phyloP scores from a whole-genome alignment of 345 rosid genomes.

The Eutrema heterophyllum region DNA sequence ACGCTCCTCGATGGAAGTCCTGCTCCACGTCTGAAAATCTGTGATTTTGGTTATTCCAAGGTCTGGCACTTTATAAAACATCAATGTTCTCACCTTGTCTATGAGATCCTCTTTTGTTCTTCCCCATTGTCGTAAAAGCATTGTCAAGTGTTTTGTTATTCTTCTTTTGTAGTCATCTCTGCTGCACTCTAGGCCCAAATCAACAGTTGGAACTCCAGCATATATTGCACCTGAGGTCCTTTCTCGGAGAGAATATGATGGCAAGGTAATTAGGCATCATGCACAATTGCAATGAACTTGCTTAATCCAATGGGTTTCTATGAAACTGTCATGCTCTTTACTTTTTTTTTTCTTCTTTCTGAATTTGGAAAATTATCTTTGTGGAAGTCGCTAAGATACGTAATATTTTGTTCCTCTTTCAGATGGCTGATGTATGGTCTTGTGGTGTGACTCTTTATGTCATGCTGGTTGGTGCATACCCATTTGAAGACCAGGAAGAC shows the following conservation, averaged over 20 bases:
- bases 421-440: constrained; percentile 96
- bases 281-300: not conserved
- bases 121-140: not conserved
- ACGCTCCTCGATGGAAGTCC: constrained; percentile 67
- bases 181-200: constrained; percentile 80
- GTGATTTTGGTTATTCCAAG: constrained; percentile 83
- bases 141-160: not conserved
- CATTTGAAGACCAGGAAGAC: constrained; percentile 85
- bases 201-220: constrained; percentile 80
- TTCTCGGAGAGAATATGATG: constrained; percentile 73
- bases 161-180: constrained; percentile 54
- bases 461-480: constrained; percentile 96
- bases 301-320: not conserved
- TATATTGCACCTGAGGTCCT: constrained; percentile 88
- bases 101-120: not conserved
- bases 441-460: constrained; percentile 94
- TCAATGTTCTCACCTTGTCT: not conserved
- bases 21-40: constrained; percentile 65
- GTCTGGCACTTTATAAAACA: constrained; percentile 17
- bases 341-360: not conserved
- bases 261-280: constrained; percentile 50
- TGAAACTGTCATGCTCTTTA: not conserved
- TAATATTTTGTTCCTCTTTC: constrained; percentile 24
- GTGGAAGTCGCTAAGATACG: not conserved
- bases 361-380: not conserved